phyloP scores from a whole-genome alignment of 352 stramenopile genomes.

The Peronospora belbahrii region DNA sequence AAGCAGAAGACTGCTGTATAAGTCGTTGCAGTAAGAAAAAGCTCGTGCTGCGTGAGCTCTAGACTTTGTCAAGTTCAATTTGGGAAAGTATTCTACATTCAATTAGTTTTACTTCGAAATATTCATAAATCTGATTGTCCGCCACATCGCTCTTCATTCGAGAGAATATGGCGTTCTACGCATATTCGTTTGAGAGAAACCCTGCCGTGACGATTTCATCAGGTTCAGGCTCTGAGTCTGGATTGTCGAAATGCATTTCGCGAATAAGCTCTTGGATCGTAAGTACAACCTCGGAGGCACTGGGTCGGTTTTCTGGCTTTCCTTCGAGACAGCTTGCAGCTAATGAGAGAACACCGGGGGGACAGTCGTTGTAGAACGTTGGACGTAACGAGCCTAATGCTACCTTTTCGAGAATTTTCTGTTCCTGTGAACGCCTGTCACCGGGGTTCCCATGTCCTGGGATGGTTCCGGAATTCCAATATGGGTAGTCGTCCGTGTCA shows the following conservation, averaged over 20 bases:
- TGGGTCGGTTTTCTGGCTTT: conserved; percentile 35
- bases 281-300: conserved; percentile 31
- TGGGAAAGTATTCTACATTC: background rate
- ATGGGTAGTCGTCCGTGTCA: conserved; percentile 41
- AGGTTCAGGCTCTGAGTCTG: conserved; percentile 16
- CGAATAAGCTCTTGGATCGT: conserved; percentile 32
- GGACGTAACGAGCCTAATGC: conserved; percentile 30
- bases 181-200: conserved; percentile 18
- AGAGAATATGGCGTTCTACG: background rate
- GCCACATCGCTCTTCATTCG: conserved; percentile 6
- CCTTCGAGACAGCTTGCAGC: conserved; percentile 39
- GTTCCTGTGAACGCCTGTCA: conserved; percentile 31
- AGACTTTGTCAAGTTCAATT: background rate
- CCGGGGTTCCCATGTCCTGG: conserved; percentile 18
- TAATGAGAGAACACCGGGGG: conserved; percentile 29
- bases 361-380: conserved; percentile 49
- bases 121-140: conserved; percentile 10
- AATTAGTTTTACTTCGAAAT: background rate
- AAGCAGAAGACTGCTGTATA: conserved; percentile 33
- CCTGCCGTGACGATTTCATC: conserved; percentile 21
- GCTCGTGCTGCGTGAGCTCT: background rate
- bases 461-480: conserved; percentile 33
- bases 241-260: conserved; percentile 12
- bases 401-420: conserved; percentile 36
- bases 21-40: background rate